Base-by-base conservation (phyloP, 306 rosid genomes). In the Corylus avellana region DNA sequence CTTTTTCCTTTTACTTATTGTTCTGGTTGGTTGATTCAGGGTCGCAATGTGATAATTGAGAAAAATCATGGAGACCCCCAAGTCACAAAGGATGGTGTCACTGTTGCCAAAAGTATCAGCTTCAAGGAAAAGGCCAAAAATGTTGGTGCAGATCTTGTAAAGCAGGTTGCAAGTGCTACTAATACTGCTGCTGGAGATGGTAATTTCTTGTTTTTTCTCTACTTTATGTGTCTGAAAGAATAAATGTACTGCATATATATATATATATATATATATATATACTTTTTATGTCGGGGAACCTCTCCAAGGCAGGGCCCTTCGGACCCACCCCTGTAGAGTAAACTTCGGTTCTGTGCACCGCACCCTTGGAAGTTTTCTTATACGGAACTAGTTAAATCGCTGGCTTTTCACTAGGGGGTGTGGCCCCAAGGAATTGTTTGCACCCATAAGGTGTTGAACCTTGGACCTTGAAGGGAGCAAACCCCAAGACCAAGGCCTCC, bases 181-280 rank as follows among this genome's bases (percentile, higher is more conserved):
- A 92, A 94, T 85, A 84, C 82, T 81, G 86, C 89, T 73, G 97
- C 98, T 32, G 98, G 98, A 83, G 98, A 94, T 66, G 98, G 98
- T 94, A 81, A 81, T 17, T 67, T 72, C 76, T 75, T 75, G 59
- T 64, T 64, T 29, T 47, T 78, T 64, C 51, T 59, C 13, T 22
- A 11, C 3, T 44, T 17, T 80, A 4, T 79, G 13, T 16, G 17
- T 27, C 14, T 59, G 66, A 59, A 59, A 59, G 2, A 59, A 25
- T 25, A 59, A 59, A 12, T 61, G 11, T 22, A 22, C 25, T 22
- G 25, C 25, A 22, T 22, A 22, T 22, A 22, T 22, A 22, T 22
- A 22, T 22, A 22, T 22, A 22, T 22, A 22, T 22, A 22, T 22
- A 22, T 22, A 22, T 22, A 22, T 22, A 22, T 22, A 22, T 22